Evolutionary conservation across 202 grass and related monocot genomes (phyloP).

Genomic region (Setaria viridis): DNA sequence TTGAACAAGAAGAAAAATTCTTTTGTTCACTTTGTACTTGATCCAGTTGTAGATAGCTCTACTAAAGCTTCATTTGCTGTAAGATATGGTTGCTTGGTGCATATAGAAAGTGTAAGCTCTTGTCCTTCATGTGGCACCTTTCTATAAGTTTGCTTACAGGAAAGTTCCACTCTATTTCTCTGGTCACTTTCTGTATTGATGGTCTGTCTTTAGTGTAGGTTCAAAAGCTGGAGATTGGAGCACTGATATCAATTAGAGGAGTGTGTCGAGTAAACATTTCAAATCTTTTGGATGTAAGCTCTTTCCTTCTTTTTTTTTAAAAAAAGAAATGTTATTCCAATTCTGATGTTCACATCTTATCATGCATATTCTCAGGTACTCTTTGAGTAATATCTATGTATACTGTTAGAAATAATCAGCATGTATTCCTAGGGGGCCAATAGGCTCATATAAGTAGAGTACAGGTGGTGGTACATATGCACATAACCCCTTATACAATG

Average conservation of each 20-base stretch:
- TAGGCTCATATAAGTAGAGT: no score
- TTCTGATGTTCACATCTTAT: conserved; percentile 24
- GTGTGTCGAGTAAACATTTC: conserved; percentile 82
- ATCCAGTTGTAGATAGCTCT: conserved; percentile 73
- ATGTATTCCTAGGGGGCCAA: no score
- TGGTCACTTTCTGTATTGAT: conserved; percentile 40
- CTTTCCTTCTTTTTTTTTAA: neutral
- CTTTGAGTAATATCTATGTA: conserved; percentile 8
- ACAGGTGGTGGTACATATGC: no score
- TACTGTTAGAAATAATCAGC: no score
- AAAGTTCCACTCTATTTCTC: neutral
- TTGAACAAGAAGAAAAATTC: conserved; percentile 62
- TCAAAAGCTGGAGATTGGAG: conserved; percentile 85
- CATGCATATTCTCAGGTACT: neutral
- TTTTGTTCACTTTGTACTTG: conserved; percentile 94
- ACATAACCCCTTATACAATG: no score
- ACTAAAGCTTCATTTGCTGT: conserved; percentile 74
- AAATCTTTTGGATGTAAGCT: conserved; percentile 75
- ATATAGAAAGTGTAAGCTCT: conserved; percentile 88
- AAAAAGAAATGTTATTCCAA: conserved; percentile 27
- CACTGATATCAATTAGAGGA: conserved; percentile 85
- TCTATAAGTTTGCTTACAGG: conserved; percentile 14
- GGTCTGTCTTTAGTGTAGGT: conserved; percentile 69
- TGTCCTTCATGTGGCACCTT: conserved; percentile 24
- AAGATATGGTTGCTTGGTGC: conserved; percentile 86